phyloP scores from a whole-genome alignment of 192 early-diverging fungal genomes.

The Coemansia sp. region DNA sequence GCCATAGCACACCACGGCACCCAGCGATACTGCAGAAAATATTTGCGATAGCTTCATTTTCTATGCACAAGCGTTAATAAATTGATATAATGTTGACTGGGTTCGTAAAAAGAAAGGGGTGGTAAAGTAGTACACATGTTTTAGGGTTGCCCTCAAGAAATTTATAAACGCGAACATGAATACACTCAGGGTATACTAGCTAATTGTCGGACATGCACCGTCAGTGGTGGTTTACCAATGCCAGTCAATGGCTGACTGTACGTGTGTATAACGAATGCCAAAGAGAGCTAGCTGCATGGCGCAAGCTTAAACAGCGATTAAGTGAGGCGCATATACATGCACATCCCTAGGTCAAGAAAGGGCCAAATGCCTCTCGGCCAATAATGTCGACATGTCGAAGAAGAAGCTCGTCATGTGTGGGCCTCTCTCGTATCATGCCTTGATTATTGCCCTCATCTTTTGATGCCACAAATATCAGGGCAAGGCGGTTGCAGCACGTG shows the following conservation, averaged over 20 bases:
- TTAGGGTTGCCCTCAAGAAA: background rate
- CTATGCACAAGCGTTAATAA: background rate
- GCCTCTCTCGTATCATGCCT: background rate
- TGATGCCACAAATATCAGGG: background rate
- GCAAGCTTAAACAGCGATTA: slow-evolving; percentile 1
- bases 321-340: slow-evolving; percentile 1
- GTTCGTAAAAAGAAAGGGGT: background rate
- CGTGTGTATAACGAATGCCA: background rate
- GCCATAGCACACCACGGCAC: background rate
- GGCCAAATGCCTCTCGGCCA: background rate
- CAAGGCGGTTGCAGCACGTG: background rate
- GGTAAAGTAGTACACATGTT: background rate
- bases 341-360: background rate
- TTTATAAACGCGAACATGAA: background rate
- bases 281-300: slow-evolving; percentile 1
- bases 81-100: background rate
- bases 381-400: background rate
- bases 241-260: background rate
- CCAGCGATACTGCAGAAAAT: slow-evolving; percentile 3
- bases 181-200: background rate
- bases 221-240: slow-evolving; percentile 8
- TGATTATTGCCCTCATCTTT: background rate
- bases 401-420: background rate
- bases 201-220: background rate
- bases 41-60: slow-evolving; percentile 16